Percentiles rank a stretch among this genome's conserved stretches.
Evolutionary conservation across 129 eudicot species (phyloP).

Genomic region (Ambrosia trifida): DNA sequence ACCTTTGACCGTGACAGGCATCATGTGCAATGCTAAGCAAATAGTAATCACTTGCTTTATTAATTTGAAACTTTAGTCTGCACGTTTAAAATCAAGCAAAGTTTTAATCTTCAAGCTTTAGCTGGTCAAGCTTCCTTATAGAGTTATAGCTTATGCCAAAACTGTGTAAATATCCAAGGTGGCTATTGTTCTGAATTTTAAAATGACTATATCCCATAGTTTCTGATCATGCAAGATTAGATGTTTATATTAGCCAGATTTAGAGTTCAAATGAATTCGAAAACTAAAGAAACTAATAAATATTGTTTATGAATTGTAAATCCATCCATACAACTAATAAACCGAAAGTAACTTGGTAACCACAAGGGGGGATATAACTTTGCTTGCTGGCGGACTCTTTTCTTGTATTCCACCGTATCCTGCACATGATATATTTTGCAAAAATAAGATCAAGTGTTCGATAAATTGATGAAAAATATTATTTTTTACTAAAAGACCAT

Average conservation of each 20-base stretch:
- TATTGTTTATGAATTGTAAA: conserved; percentile 7
- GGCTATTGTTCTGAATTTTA: neutral
- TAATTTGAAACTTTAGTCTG: no score
- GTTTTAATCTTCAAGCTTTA: no score
- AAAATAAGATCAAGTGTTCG: neutral
- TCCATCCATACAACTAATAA: neutral
- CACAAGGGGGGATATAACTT: conserved; percentile 66
- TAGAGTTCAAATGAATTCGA: neutral
- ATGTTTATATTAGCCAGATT: neutral
- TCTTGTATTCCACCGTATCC: conserved; percentile 72
- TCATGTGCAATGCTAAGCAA: neutral
- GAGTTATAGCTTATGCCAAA: neutral
- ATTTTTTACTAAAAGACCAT: neutral
- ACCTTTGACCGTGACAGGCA: no score
- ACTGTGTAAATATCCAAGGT: neutral
- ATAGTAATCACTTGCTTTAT: no score
- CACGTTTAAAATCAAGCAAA: no score
- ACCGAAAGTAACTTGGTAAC: neutral
- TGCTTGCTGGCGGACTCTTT: conserved; percentile 75
- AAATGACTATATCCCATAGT: neutral
- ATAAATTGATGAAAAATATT: neutral
- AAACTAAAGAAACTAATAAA: neutral
- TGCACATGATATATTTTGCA: conserved; percentile 28
- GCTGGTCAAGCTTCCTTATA: no score
- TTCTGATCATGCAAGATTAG: neutral